phyloP scores from a whole-genome alignment of 1,139 yeast genomes.

The Candida pseudoviswanathii region DNA sequence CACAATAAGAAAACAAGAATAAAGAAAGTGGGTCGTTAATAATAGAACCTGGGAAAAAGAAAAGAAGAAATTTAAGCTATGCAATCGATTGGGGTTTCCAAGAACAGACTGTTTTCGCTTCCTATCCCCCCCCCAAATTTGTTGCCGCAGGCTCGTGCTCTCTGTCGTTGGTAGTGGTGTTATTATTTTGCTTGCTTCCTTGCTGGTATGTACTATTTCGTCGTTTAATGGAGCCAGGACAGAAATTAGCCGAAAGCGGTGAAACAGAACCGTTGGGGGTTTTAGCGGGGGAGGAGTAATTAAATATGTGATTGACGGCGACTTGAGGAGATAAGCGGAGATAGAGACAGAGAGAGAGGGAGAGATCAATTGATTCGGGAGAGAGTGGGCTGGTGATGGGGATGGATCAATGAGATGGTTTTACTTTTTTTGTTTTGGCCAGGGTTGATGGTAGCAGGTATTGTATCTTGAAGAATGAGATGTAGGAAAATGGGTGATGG shows the following conservation, averaged over 20 bases:
- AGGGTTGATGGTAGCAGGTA: not conserved
- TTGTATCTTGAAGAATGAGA: not conserved
- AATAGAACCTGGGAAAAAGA: too few relatives aligned
- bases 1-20: not conserved
- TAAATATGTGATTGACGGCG: not conserved
- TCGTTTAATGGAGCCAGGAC: too few relatives aligned
- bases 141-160: too few relatives aligned
- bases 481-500: not conserved
- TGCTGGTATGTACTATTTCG: too few relatives aligned
- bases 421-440: not conserved
- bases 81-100: too few relatives aligned
- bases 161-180: too few relatives aligned
- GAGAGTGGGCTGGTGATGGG: not conserved
- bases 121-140: too few relatives aligned
- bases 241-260: not conserved
- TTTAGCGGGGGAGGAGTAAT: not conserved
- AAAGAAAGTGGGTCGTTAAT: not conserved
- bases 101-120: too few relatives aligned
- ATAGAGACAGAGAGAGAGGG: not conserved
- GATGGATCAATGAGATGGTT: not conserved
- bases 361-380: not conserved
- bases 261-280: not conserved
- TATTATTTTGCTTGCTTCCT: too few relatives aligned
- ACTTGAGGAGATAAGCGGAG: not conserved
- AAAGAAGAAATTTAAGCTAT: too few relatives aligned